A percentile compares a stretch with the other conserved stretches of the same genome.
Conservation (phyloP, 2,329 filamentous ascomycete genomes). For the Cladosporium cucumerinum region DNA sequence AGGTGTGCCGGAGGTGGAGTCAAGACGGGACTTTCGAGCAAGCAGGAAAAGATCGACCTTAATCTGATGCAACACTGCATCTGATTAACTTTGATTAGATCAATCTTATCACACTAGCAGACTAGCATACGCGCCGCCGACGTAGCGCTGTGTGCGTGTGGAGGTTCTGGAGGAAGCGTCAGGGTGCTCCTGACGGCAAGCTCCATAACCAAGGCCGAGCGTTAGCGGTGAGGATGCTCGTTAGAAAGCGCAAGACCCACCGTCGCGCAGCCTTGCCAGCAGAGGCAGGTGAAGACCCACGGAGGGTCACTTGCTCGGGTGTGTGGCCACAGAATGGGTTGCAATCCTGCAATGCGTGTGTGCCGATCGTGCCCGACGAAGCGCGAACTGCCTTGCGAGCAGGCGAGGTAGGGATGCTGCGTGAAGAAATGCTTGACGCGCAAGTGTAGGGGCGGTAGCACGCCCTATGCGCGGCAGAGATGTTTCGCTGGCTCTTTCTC, state of each 20-base stretch:
- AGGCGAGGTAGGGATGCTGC: not conserved
- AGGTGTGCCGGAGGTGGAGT: slow-evolving; percentile 9
- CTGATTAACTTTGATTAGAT: slow-evolving; percentile 12
- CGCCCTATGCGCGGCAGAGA: not conserved
- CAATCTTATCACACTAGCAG: slow-evolving; percentile 4
- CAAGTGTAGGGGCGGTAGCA: not conserved
- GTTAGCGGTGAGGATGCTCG: not conserved
- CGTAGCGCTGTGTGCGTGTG: slow-evolving; percentile 5
- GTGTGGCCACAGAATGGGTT: not conserved
- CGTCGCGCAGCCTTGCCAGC: not conserved
- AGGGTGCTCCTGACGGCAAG: not conserved
- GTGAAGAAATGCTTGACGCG: not conserved
- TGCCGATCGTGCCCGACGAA: slow-evolving; percentile 7
- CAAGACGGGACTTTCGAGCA: not conserved
- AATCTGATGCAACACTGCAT: slow-evolving; percentile 15
- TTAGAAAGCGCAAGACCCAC: not conserved
- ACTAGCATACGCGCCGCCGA: slow-evolving; percentile 6
- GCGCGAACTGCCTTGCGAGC: not conserved
- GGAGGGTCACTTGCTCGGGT: not conserved
- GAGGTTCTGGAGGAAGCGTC: not conserved
- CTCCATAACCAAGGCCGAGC: not conserved
- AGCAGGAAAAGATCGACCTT: slow-evolving; percentile 13
- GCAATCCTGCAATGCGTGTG: not conserved
- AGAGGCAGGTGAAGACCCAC: slow-evolving; percentile 6
- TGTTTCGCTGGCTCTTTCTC: slow-evolving; percentile 6